A percentile compares a stretch with the other conserved stretches of the same genome.
phyloP scores from a whole-genome alignment of 1,284 basidiomycete species.

The Golubevia sp. region DNA sequence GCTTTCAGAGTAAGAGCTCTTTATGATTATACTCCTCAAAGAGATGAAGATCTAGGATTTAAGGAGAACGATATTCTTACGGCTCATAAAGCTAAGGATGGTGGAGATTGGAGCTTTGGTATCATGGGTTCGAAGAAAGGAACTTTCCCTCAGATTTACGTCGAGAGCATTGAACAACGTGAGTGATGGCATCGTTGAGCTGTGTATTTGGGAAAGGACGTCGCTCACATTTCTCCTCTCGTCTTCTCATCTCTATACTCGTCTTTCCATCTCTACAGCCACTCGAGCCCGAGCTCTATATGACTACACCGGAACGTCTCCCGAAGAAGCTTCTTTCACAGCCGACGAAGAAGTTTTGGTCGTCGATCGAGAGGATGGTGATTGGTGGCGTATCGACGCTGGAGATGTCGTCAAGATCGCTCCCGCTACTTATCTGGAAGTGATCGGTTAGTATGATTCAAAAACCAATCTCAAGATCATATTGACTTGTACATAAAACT shows the following conservation, averaged over 20 bases:
- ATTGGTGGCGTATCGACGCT: constrained; percentile 54
- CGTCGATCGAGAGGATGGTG: constrained; percentile 50
- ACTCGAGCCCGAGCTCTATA: constrained; percentile 49
- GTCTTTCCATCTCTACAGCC: too few relatives aligned
- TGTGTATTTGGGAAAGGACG: constrained; percentile 27
- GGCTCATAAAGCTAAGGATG: constrained; percentile 21
- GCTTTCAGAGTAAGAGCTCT: constrained; percentile 40
- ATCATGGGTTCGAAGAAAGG: not conserved
- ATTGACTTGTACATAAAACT: too few relatives aligned
- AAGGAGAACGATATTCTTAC: constrained; percentile 46
- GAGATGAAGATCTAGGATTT: constrained; percentile 48
- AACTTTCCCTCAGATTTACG: not conserved
- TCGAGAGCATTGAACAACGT: constrained; percentile 13
- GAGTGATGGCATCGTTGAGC: constrained; percentile 1
- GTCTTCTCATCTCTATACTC: constrained; percentile 3
- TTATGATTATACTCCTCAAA: constrained; percentile 46
- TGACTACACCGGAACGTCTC: constrained; percentile 46
- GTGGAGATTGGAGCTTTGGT: constrained; percentile 53
- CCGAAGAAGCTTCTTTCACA: constrained; percentile 45
- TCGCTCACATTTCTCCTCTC: not conserved
- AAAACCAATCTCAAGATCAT: too few relatives aligned
- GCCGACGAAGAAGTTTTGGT: constrained; percentile 46
- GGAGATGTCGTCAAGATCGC: constrained; percentile 24
- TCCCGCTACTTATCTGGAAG: constrained; percentile 53
- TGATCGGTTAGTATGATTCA: constrained; percentile 18